A percentile compares a stretch with the other conserved stretches of the same genome.
phyloP scores from a whole-genome alignment of 441 rosid species.

The Cnidoscolus chayamansa region DNA sequence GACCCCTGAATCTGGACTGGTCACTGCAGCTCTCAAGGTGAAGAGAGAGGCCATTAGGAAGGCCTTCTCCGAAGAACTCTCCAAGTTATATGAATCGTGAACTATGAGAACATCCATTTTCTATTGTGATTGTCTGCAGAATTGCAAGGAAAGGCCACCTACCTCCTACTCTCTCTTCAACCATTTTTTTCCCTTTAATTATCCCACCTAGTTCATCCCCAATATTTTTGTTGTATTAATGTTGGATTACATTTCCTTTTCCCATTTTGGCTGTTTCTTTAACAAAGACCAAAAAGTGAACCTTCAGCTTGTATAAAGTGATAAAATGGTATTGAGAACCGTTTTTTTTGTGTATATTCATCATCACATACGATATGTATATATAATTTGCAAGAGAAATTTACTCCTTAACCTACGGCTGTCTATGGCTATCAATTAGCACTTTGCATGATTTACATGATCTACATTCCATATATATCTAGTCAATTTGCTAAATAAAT shows the following conservation, averaged over 20 bases:
- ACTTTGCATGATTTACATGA: no score
- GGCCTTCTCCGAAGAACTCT: slow-evolving; percentile 65
- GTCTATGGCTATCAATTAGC: no score
- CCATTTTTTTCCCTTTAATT: no score
- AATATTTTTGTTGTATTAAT: neutral
- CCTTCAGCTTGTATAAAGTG: neutral
- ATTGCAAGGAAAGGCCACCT: neutral
- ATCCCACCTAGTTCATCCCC: neutral
- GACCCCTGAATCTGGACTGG: slow-evolving; percentile 93
- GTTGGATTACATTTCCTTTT: neutral
- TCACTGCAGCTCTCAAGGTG: slow-evolving; percentile 89
- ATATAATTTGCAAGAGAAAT: no score
- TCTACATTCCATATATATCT: no score
- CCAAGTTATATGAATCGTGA: slow-evolving; percentile 54
- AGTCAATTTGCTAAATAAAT: no score
- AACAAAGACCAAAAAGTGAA: neutral
- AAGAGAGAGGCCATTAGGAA: slow-evolving; percentile 74
- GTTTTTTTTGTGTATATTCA: no score
- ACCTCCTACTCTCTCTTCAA: no score
- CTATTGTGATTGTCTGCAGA: slow-evolving; percentile 12
- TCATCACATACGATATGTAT: no score
- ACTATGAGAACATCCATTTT: neutral
- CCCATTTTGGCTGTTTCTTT: no score
- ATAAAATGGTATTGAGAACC: no score
- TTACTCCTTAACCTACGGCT: no score